These are phyloP conservation scores for Lachancea meyersii DNA, from an alignment of 805 yeast species.

Conservation along the genomic window DNA sequence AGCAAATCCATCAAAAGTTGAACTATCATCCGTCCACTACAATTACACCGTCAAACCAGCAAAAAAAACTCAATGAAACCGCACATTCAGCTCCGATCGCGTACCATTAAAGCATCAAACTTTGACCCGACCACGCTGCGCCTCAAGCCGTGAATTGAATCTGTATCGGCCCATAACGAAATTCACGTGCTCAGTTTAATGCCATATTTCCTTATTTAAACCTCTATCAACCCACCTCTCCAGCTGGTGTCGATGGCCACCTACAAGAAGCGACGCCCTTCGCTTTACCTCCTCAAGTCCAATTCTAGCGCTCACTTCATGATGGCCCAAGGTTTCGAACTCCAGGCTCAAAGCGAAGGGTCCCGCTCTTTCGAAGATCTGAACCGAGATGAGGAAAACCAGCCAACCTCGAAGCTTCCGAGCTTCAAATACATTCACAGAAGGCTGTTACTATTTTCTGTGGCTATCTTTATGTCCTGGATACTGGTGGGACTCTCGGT, in stretches of 20 bases:
- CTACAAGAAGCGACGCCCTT: conserved; percentile 29
- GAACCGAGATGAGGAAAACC: neutral
- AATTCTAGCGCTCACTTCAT: conserved; percentile 23
- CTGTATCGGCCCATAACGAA: neutral
- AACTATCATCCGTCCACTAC: no score
- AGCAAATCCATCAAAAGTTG: no score
- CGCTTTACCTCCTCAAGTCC: conserved; percentile 24
- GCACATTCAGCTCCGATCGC: neutral
- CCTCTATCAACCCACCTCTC: conserved; percentile 1
- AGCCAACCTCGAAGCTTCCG: neutral
- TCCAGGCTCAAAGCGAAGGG: conserved; percentile 7
- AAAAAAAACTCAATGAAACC: no score
- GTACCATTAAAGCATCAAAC: neutral
- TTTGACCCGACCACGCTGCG: neutral
- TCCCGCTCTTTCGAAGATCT: neutral
- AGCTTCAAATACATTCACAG: neutral
- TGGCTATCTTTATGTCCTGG: conserved; percentile 1
- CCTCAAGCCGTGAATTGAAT: neutral
- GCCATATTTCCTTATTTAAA: conserved; percentile 1
- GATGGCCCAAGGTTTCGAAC: conserved; percentile 11
- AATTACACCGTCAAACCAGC: no score
- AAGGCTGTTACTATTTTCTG: neutral
- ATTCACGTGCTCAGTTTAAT: neutral
- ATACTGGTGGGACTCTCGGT: conserved; percentile 3
- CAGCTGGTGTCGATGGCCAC: conserved; percentile 7